phyloP scores from a whole-genome alignment of 148 eudicot genomes.

The Tetragonia tetragonoides region DNA sequence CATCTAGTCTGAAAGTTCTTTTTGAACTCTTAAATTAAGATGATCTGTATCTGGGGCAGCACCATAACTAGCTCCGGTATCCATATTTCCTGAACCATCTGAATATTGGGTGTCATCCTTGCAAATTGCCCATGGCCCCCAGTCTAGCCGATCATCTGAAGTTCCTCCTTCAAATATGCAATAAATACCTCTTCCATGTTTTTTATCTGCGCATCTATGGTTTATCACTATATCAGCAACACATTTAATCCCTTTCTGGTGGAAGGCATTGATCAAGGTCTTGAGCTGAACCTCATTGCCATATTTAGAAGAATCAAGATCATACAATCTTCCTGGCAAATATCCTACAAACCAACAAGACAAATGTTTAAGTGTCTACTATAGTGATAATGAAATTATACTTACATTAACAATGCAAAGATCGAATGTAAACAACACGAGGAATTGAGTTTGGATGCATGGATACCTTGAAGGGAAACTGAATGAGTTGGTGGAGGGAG shows the following conservation, averaged over 20 bases:
- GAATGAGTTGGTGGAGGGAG: constrained; percentile 66
- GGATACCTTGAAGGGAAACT: constrained; percentile 48
- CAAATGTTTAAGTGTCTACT: background rate
- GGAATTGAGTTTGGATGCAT: background rate
- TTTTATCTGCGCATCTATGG: constrained; percentile 19
- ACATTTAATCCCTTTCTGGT: constrained; percentile 46
- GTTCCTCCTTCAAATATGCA: constrained; percentile 62
- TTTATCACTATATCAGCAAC: constrained; percentile 65
- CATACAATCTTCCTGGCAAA: constrained; percentile 60
- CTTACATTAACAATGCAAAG: no score
- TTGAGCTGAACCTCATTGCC: constrained; percentile 42
- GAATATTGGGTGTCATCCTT: constrained; percentile 45
- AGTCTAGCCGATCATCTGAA: constrained; percentile 52
- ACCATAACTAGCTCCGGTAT: no score
- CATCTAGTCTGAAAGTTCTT: no score
- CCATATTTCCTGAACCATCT: constrained; percentile 33
- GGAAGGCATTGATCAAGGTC: constrained; percentile 37
- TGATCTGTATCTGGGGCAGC: no score
- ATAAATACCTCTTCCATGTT: constrained; percentile 23
- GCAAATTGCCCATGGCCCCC: constrained; percentile 60
- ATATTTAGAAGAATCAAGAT: constrained; percentile 50
- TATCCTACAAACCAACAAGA: constrained; percentile 37
- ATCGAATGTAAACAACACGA: no score
- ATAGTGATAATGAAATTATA: no score
- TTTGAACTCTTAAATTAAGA: no score